Percentiles rank a stretch among this genome's conserved stretches.
Conservation (phyloP, 331 rosid species). For the Malus hybrid region DNA sequence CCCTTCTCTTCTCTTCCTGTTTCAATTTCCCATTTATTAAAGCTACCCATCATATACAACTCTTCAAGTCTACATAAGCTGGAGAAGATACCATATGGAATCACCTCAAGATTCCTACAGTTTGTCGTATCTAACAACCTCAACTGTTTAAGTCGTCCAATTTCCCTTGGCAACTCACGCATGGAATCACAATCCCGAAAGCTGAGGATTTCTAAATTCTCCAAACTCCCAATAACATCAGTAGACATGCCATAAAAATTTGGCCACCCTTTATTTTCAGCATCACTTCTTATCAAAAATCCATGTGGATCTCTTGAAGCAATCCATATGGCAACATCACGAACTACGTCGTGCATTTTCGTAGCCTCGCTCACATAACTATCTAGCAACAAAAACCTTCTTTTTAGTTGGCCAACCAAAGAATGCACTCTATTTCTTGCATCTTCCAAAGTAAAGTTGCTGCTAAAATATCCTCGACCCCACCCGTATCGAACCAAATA, state of each 20-base stretch:
- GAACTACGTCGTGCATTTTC: too few species aligned
- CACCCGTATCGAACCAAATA: too few species aligned
- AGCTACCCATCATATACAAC: fast-evolving
- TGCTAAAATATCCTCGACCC: too few species aligned
- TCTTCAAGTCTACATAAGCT: neutral
- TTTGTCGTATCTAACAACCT: neutral
- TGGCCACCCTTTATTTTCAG: too few species aligned
- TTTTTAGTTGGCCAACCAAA: too few species aligned
- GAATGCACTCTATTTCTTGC: too few species aligned
- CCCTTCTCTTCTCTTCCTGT: neutral
- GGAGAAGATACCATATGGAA: neutral
- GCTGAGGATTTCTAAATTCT: neutral
- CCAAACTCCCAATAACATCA: neutral
- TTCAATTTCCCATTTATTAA: neutral
- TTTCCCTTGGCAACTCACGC: neutral
- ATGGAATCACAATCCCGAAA: fast-evolving
- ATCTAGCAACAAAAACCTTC: too few species aligned
- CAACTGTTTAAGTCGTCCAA: neutral
- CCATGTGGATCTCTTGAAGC: too few species aligned
- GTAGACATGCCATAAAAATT: neutral
- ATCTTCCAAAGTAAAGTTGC: too few species aligned
- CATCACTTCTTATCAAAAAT: too few species aligned
- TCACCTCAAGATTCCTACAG: fast-evolving
- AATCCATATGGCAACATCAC: too few species aligned
- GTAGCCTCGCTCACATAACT: too few species aligned